These are phyloP conservation scores for Mortierella antarctica DNA, from an alignment of 192 early-diverging fungal genomes.

Conservation along the genomic window DNA sequence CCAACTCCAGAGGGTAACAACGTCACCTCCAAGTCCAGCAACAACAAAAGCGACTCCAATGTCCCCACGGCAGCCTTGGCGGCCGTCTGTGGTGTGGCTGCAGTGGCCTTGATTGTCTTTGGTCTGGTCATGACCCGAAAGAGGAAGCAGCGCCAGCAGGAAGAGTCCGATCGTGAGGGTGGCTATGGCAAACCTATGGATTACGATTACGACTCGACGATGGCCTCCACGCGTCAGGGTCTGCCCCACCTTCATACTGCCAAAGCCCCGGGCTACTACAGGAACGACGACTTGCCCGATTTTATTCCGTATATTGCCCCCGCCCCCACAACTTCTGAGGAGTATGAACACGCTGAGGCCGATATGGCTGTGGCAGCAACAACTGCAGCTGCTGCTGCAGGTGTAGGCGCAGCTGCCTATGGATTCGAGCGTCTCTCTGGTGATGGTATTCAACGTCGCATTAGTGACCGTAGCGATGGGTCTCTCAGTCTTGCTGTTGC, in stretches of 20 bases:
- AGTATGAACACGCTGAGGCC: background rate
- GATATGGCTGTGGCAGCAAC: background rate
- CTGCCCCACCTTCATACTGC: background rate
- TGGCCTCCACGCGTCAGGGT: background rate
- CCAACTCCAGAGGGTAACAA: background rate
- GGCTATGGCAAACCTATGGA: background rate
- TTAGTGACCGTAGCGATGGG: background rate
- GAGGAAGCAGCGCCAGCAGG: slow-evolving; percentile 11
- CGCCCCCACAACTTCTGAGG: too few relatives aligned
- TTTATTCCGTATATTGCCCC: too few relatives aligned
- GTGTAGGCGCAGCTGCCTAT: background rate
- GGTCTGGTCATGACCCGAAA: slow-evolving; percentile 37
- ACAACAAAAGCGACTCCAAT: slow-evolving; percentile 2
- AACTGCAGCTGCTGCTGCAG: slow-evolving; percentile 6
- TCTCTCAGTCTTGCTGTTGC: background rate
- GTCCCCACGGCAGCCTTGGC: slow-evolving; percentile 26
- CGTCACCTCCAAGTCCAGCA: slow-evolving; percentile 3
- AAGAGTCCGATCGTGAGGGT: slow-evolving; percentile 7
- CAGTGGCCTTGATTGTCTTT: slow-evolving; percentile 47
- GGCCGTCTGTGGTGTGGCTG: slow-evolving; percentile 30
- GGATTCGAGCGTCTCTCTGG: background rate
- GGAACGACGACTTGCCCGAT: background rate
- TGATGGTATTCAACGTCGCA: background rate
- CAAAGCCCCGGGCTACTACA: background rate
- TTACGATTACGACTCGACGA: background rate